These are phyloP conservation scores for Myxozyma lipomycoides DNA, from an alignment of 805 yeast genomes.

Conservation along the genomic window DNA sequence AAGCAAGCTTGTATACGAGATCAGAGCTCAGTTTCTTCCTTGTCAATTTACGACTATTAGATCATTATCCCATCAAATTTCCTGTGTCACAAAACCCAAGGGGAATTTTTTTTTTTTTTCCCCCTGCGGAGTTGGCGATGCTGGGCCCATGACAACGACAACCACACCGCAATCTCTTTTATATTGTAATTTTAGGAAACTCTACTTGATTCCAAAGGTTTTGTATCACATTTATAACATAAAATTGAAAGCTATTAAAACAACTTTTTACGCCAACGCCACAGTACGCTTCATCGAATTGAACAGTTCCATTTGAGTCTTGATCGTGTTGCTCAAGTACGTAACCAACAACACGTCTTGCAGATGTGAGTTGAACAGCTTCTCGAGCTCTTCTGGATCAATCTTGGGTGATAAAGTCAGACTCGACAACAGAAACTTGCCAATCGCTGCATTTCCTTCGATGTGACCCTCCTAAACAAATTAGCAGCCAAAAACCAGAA, in stretches of 20 bases:
- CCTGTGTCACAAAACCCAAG: no score
- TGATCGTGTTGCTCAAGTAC: constrained; percentile 75
- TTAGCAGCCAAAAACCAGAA: neutral
- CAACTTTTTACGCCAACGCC: constrained; percentile 4
- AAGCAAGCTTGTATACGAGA: neutral
- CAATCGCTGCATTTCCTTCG: constrained; percentile 46
- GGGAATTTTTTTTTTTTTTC: no score
- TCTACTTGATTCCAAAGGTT: no score
- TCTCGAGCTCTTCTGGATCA: constrained; percentile 51
- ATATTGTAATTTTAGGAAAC: no score
- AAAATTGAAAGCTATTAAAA: no score
- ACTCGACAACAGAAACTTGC: constrained; percentile 57
- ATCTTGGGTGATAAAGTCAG: constrained; percentile 40
- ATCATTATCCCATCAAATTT: no score
- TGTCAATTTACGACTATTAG: no score
- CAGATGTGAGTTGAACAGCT: constrained; percentile 63
- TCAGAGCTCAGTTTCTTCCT: no score
- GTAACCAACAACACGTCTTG: constrained; percentile 80
- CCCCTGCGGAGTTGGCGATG: no score
- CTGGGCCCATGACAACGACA: no score
- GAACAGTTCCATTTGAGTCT: constrained; percentile 51
- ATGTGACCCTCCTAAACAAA: constrained; percentile 27
- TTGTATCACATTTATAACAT: no score
- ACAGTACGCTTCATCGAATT: constrained; percentile 25
- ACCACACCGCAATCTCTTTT: no score